Evolutionary conservation across 108 stramenopile species (phyloP).

Genomic region (Cyclotella cryptica): DNA sequence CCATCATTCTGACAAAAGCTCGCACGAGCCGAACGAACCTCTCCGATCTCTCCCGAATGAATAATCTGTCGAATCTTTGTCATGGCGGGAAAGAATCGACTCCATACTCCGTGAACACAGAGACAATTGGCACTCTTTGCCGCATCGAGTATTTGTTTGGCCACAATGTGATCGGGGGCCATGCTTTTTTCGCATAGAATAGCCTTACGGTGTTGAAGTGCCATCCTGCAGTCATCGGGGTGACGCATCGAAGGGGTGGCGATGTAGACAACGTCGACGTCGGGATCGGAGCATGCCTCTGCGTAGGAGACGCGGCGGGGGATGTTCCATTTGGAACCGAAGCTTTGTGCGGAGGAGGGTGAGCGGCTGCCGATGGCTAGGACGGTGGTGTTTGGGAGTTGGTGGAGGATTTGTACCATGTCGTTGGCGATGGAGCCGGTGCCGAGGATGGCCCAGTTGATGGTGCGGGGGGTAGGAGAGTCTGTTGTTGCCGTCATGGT

Average conservation of each 20-base stretch:
- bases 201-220: conserved; percentile 45
- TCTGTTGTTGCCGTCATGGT: conserved; percentile 16
- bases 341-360: conserved; percentile 25
- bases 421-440: conserved; percentile 60
- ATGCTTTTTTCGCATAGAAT: conserved; percentile 62
- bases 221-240: conserved; percentile 45
- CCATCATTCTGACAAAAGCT: conserved; percentile 63
- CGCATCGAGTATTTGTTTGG: conserved; percentile 34
- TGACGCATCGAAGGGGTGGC: conserved; percentile 62
- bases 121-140: conserved; percentile 36
- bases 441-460: conserved; percentile 59
- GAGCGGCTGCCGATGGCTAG: conserved; percentile 48
- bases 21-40: conserved; percentile 53
- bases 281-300: conserved; percentile 43
- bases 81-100: conserved; percentile 65
- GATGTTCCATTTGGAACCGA: conserved; percentile 48
- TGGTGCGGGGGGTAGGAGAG: conserved; percentile 30
- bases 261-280: conserved; percentile 56
- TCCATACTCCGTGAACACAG: conserved; percentile 62
- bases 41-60: conserved; percentile 51
- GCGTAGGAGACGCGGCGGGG: conserved; percentile 46
- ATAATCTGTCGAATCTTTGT: conserved; percentile 50
- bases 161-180: conserved; percentile 45
- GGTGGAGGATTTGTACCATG: conserved; percentile 59
- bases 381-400: conserved; percentile 54